phyloP scores from a whole-genome alignment of 1,284 basidiomycete species.

The Trametes versicolor region DNA sequence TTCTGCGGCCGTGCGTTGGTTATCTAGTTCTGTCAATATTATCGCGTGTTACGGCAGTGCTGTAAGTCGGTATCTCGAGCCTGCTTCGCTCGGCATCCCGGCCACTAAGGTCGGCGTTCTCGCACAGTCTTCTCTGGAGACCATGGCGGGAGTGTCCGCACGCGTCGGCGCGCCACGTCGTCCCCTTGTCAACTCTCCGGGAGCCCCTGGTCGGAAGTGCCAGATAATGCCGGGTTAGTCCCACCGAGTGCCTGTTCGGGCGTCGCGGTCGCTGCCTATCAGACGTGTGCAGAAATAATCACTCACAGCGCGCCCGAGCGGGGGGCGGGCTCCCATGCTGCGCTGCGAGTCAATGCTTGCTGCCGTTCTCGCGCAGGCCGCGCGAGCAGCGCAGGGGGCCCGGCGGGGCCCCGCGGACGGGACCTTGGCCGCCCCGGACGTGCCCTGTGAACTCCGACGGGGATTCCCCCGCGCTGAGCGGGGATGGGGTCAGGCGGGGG shows the following conservation, averaged over 20 bases:
- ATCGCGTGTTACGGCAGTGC: slow-evolving; percentile 16
- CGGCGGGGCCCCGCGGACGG: not conserved
- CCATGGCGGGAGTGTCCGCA: not conserved
- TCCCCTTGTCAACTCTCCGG: slow-evolving; percentile 8
- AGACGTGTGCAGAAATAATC: slow-evolving; percentile 2
- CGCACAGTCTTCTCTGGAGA: not conserved
- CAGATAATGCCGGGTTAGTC: not conserved
- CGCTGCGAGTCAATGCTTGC: not conserved
- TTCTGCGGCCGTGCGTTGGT: slow-evolving; percentile 18
- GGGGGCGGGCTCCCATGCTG: not conserved
- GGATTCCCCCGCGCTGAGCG: slow-evolving; percentile 21
- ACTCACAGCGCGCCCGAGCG: not conserved
- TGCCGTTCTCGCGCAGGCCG: not conserved
- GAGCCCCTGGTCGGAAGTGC: not conserved
- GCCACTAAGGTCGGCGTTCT: slow-evolving; percentile 8
- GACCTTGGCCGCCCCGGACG: not conserved
- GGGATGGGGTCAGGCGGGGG: slow-evolving; percentile 19
- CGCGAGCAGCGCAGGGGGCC: not conserved
- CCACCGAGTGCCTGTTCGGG: not conserved
- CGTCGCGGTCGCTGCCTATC: not conserved
- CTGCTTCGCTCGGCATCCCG: slow-evolving; percentile 16
- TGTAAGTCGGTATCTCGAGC: slow-evolving; percentile 11
- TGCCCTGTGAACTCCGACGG: not conserved
- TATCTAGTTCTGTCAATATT: slow-evolving; percentile 18
- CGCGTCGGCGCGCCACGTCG: not conserved